phyloP scores from a whole-genome alignment of 768 basidiomycete species.

The Leucocoprinus leucothites region DNA sequence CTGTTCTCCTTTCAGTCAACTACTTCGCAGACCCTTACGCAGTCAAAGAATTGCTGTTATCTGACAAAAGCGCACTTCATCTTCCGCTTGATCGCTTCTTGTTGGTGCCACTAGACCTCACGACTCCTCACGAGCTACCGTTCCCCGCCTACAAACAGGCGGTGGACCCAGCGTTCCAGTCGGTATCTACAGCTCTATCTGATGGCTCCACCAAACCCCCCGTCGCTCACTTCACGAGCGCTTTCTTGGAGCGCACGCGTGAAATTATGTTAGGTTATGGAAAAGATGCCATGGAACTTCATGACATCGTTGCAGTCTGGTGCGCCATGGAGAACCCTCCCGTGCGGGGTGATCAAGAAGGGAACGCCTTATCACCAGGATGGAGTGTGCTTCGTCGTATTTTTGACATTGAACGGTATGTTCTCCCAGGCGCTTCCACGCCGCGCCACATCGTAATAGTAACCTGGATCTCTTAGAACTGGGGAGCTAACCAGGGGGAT shows the following conservation, averaged over 20 bases:
- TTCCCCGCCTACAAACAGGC: slow-evolving; percentile 57
- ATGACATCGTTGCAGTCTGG: slow-evolving; percentile 90
- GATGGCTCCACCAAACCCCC: slow-evolving; percentile 46
- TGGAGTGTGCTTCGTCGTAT: slow-evolving; percentile 54
- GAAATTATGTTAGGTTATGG: slow-evolving; percentile 79
- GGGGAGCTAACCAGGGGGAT: slow-evolving; percentile 86
- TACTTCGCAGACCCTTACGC: slow-evolving; percentile 88
- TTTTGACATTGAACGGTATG: slow-evolving; percentile 71
- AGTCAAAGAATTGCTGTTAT: slow-evolving; percentile 62
- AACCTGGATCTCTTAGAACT: slow-evolving; percentile 32
- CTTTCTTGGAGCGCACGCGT: slow-evolving; percentile 71
- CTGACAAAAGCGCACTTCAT: slow-evolving; percentile 32
- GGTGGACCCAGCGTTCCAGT: slow-evolving; percentile 63
- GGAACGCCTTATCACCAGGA: slow-evolving; percentile 32
- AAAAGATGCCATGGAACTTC: slow-evolving; percentile 84
- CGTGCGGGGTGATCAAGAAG: slow-evolving; percentile 20
- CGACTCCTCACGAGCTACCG: slow-evolving; percentile 73
- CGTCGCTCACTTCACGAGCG: slow-evolving; percentile 72
- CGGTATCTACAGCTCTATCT: slow-evolving; percentile 46
- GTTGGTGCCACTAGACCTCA: slow-evolving; percentile 78
- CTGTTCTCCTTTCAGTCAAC: slow-evolving; percentile 50
- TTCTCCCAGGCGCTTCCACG: not conserved
- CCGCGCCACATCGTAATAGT: not conserved
- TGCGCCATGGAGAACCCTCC: slow-evolving; percentile 76
- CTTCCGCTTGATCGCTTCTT: slow-evolving; percentile 67